These are phyloP conservation scores for Phialocephala subalpina DNA, from an alignment of 2,329 filamentous ascomycete species.

Conservation along the genomic window DNA sequence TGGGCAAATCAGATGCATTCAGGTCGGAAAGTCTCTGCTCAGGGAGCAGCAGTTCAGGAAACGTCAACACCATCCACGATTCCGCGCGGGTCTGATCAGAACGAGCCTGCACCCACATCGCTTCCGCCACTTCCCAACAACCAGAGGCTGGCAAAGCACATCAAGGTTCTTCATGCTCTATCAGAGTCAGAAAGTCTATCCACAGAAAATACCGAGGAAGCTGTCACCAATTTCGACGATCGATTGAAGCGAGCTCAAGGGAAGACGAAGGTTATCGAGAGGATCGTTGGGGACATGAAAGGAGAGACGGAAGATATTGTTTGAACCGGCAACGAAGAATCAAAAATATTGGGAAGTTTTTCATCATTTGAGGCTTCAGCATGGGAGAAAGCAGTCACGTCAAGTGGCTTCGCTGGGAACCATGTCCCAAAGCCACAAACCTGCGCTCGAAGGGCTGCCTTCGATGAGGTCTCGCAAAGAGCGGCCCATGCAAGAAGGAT, in stretches of 20 bases:
- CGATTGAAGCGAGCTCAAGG: slow-evolving; percentile 82
- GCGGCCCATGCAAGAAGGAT: too few relatives aligned
- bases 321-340: too few relatives aligned
- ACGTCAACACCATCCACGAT: background rate
- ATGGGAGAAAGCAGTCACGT: too few relatives aligned
- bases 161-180: slow-evolving; percentile 77
- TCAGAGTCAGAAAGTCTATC: slow-evolving; percentile 81
- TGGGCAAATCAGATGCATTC: slow-evolving; percentile 77
- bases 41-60: background rate
- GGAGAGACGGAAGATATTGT: slow-evolving; percentile 4
- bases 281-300: slow-evolving; percentile 60
- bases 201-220: slow-evolving; percentile 85
- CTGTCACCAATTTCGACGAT: slow-evolving; percentile 91
- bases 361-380: too few relatives aligned
- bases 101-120: background rate
- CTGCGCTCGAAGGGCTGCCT: too few relatives aligned
- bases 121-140: slow-evolving; percentile 61
- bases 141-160: slow-evolving; percentile 76
- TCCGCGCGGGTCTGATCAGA: background rate
- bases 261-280: slow-evolving; percentile 86
- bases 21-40: slow-evolving; percentile 11
- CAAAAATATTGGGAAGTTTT: too few relatives aligned
- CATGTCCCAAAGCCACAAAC: too few relatives aligned
- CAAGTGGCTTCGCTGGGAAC: too few relatives aligned
- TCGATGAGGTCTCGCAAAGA: too few relatives aligned